phyloP scores from a whole-genome alignment of 345 rosid genomes.

The Luvunga scandens region DNA sequence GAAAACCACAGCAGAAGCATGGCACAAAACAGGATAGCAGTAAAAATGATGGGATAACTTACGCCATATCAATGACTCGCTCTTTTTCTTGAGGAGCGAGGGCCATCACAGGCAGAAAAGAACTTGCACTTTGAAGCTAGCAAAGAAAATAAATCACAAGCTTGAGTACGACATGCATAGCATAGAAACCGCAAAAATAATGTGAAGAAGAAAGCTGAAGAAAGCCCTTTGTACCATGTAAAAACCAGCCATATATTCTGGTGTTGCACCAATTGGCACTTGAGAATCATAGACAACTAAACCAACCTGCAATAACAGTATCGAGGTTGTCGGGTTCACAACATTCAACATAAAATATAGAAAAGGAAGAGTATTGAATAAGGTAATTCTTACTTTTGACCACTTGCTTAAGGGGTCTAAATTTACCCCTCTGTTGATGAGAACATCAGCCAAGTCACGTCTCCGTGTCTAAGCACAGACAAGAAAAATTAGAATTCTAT shows the following conservation, averaged over 20 bases:
- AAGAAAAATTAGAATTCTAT: conserved; percentile 9
- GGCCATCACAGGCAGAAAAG: conserved; percentile 97
- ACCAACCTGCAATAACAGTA: conserved; percentile 60
- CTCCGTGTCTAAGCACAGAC: conserved; percentile 63
- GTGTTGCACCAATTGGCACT: conserved; percentile 96
- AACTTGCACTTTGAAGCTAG: conserved; percentile 96
- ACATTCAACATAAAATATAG: not conserved
- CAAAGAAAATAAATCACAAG: conserved; percentile 5
- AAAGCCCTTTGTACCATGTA: conserved; percentile 59
- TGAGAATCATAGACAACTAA: conserved; percentile 90
- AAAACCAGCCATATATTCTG: conserved; percentile 94
- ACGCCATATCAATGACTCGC: conserved; percentile 92
- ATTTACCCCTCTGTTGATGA: conserved; percentile 92
- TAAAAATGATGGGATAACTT: conserved; percentile 33
- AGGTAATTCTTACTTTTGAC: conserved; percentile 68
- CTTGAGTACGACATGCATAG: conserved; percentile 5
- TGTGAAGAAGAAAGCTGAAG: conserved; percentile 6
- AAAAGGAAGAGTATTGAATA: not conserved
- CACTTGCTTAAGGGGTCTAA: conserved; percentile 93
- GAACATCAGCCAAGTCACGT: conserved; percentile 91
- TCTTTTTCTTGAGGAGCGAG: conserved; percentile 98
- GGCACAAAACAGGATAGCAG: not conserved
- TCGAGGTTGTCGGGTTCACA: not conserved
- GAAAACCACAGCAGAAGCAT: not conserved
- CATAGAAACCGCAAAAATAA: not conserved